phyloP scores from a whole-genome alignment of 73 alveolate genomes.

The Paramecium biaurelia region DNA sequence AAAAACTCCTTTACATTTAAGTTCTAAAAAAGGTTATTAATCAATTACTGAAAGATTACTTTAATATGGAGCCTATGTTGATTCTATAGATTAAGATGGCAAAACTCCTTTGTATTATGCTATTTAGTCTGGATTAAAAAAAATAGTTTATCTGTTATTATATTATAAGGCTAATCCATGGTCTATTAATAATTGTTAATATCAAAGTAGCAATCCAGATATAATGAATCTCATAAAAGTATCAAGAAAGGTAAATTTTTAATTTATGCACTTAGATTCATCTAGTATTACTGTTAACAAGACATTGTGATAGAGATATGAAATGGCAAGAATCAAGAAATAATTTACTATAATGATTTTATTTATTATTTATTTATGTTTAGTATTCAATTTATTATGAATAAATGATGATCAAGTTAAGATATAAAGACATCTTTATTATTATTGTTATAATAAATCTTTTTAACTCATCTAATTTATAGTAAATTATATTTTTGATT shows the following conservation, averaged over 20 bases:
- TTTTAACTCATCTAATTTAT: too few relatives aligned
- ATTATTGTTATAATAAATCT: too few relatives aligned
- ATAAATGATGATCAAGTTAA: too few relatives aligned
- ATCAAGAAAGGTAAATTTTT: not conserved
- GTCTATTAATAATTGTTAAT: not conserved
- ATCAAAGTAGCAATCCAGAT: not conserved
- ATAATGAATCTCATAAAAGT: not conserved
- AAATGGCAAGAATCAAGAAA: not conserved
- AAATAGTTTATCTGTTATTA: not conserved
- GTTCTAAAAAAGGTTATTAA: not conserved
- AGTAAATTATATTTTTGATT: too few relatives aligned
- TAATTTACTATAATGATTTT: not conserved
- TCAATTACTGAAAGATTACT: not conserved
- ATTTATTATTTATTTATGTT: not conserved
- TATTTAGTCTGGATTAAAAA: not conserved
- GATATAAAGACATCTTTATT: too few relatives aligned
- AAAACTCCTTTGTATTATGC: conserved; percentile 37
- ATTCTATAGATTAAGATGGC: not conserved
- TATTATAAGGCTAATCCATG: conserved; percentile 33
- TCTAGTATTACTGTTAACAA: not conserved
- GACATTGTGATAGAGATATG: not conserved
- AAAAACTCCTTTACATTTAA: not conserved
- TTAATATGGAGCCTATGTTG: conserved; percentile 17
- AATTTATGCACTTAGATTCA: not conserved
- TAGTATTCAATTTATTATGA: not conserved